Evolutionary conservation across 106 monocot species (phyloP), one percentile per base, ranked within the genome.

Genomic region (Allium cepa): DNA sequence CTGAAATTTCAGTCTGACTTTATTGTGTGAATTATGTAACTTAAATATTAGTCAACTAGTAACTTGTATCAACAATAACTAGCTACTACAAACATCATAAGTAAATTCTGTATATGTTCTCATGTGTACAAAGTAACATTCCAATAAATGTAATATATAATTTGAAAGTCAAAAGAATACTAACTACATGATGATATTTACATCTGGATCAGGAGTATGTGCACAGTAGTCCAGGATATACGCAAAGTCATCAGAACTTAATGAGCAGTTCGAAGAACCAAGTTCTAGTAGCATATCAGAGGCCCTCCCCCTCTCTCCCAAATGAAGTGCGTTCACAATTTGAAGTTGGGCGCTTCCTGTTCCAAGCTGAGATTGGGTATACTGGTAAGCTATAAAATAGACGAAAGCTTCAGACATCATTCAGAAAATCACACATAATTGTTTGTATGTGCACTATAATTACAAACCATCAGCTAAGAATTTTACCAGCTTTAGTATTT

Each of bases 161-260:
- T 36, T 36, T 36, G 5, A 36, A 36, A 36, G 3, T 13, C 2
- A 52, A 52, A 53, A 12, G 15, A 28, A 48, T 15, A 17, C 47
- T 46, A 16, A 69, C 17, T 59, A 28, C 56, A 59, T 17, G 22
- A 70, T 60, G 67, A 7, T 49, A 13, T 55, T 80, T 80, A 83
- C 87, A 80, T 76, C 61, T 15, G 87, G 87, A 79, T 88, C 87
- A 64, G 87, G 81, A 16, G 81, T 49, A 49, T 56, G 9, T 52
- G 87, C 78, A 71, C 87, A 84, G 55, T 88, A 88, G 51, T 84
- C 71, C 48, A 88, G 59, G 58, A 88, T 78, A 79, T 69, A 71
- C 15, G 72, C 48, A 68, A 88, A 88, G 72, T 88, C 84, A 10
- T 78, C 63, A 49, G 70, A 57, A 53, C 49, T 57, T 76, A 79